phyloP scores from a whole-genome alignment of 257 asterid species.

The Rauvolfia tetraphylla region DNA sequence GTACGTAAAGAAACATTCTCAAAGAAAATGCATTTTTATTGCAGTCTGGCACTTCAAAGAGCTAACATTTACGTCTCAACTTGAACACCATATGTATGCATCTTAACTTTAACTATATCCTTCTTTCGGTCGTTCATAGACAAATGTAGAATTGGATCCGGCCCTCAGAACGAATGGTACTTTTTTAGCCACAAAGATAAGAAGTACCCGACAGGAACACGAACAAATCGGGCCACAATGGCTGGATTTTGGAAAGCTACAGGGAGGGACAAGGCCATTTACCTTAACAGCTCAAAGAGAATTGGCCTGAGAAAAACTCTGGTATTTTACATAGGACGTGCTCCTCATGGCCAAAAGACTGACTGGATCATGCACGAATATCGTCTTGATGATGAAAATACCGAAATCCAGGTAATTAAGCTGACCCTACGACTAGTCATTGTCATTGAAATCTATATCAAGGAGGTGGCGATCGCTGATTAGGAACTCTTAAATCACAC shows the following conservation, averaged over 20 bases:
- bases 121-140: slow-evolving; percentile 32
- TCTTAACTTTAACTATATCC: too few species aligned
- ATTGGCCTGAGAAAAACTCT: slow-evolving; percentile 88
- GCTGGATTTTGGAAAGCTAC: slow-evolving; percentile 93
- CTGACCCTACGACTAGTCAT: too few species aligned
- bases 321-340: slow-evolving; percentile 82
- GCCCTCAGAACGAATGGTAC: slow-evolving; percentile 81
- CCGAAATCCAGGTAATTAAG: slow-evolving; percentile 42
- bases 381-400: slow-evolving; percentile 55
- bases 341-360: slow-evolving; percentile 81
- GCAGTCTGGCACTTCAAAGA: neutral
- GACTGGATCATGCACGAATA: slow-evolving; percentile 96
- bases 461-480: neutral
- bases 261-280: slow-evolving; percentile 70
- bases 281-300: slow-evolving; percentile 43
- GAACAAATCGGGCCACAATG: slow-evolving; percentile 71
- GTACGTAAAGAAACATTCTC: too few species aligned
- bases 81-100: neutral
- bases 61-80: too few species aligned
- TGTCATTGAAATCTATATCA: too few species aligned
- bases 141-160: slow-evolving; percentile 79
- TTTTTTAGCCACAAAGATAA: slow-evolving; percentile 85
- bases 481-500: neutral
- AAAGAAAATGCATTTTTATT: neutral
- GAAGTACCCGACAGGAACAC: slow-evolving; percentile 79